A percentile compares a stretch with the other conserved stretches of the same genome.
These are phyloP conservation scores for Stipa capillata DNA, from an alignment of 176 grass and related monocot genomes.

Conservation along the genomic window DNA sequence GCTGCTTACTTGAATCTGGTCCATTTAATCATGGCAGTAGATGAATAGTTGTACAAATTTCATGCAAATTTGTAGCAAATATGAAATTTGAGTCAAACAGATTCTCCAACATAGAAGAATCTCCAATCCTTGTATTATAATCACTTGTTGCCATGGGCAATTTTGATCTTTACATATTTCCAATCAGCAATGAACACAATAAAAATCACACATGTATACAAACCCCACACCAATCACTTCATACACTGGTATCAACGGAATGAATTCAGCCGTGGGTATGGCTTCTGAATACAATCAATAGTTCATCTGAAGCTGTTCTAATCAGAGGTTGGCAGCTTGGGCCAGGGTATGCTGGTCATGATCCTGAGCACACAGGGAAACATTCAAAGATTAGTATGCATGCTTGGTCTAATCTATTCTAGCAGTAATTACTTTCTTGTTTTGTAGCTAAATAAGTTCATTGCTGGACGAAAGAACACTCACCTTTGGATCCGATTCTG, in stretches of 20 bases:
- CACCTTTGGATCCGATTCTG: slow-evolving; percentile 55
- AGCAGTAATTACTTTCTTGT: background rate
- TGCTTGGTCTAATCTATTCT: background rate
- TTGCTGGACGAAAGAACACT: background rate
- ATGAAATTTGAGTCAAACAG: background rate
- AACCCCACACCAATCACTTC: slow-evolving; percentile 8
- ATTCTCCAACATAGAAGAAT: background rate
- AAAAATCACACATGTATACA: background rate
- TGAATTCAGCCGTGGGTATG: background rate
- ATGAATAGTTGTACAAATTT: background rate
- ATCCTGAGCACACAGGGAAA: slow-evolving; percentile 33
- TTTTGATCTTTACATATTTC: background rate
- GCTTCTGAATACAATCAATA: background rate
- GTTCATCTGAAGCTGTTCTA: slow-evolving; percentile 1
- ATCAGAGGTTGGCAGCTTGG: background rate
- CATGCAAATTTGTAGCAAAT: background rate
- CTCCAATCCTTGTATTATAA: background rate
- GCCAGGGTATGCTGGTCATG: slow-evolving; percentile 25
- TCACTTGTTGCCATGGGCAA: background rate
- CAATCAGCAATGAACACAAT: slow-evolving; percentile 5
- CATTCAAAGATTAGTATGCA: background rate
- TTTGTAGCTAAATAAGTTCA: background rate
- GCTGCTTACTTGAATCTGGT: background rate
- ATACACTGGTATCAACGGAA: background rate
- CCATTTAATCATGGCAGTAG: background rate